Evolutionary conservation across 2,329 filamentous ascomycete genomes (phyloP), one percentile per base, ranked within the genome.

Genomic region (Ceratocystis huliohia): DNA sequence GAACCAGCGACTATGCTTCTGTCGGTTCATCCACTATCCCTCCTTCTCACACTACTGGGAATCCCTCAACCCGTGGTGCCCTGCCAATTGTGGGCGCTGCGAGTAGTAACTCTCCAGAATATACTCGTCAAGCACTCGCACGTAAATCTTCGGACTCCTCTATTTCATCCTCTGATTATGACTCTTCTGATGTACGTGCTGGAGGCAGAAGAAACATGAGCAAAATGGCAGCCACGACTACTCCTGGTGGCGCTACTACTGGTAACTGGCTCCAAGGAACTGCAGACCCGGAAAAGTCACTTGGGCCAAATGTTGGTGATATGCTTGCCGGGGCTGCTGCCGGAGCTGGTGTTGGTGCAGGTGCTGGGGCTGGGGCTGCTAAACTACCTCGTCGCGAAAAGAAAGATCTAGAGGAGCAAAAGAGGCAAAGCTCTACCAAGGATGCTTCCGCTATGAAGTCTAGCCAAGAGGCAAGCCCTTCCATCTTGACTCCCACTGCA

Each of bases 371-470:
- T 28, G 41, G 41, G 0, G 25, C 59, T 30, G 15, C 50, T 13
- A 33, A 28, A 2, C n/a, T 65, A 17, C 30, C 64, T 25, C 67
- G 61, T 45, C 65, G 65, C 37, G 67, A 66, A n/a, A 87, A 84
- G 72, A 90, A 89, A 74, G 91, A 37, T 37, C 10, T 13, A 37
- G 8, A 37, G 8, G 33, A 10, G 33, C 33, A 37, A 37, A 37
- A 37, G 33, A 10, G 33, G 33, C 33, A 37, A 37, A 37, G 1
- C 33, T 37, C 10, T 37, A 37, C 33, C 28, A 30, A 30, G 28
- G 28, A 30, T 6, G 28, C 28, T 30, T 30, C 28, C 4, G 28
- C 28, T 30, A 30, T 30, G 28, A 30, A 30, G 28, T 30, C 5
- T 13, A 8, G 33, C 33, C 2, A 13, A 37, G 33, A 37, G 10